Base-by-base conservation (phyloP, 192 early-diverging fungal species). In the Coemansia nantahalensis region DNA sequence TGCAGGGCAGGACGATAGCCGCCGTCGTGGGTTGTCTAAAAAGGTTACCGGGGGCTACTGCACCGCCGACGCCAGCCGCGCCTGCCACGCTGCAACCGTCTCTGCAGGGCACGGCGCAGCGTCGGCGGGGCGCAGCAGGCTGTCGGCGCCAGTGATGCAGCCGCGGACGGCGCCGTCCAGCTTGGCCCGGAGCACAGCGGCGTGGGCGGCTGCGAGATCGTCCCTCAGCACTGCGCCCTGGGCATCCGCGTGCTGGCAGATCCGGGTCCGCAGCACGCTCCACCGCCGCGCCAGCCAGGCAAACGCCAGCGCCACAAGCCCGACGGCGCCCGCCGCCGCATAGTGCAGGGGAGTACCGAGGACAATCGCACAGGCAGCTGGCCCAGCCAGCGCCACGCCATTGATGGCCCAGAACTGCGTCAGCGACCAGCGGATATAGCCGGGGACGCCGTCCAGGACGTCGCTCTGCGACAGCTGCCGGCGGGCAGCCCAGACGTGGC, bases 281-380 rank as follows among this genome's bases (percentile, higher is more conserved):
- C 71, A 75, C 31, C 71, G 71, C 21, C 48, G 40, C 4, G 48
- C 57, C 3, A 67, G 59, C 71, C 64, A 75, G 17, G 55, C 37
- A 37, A 66, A 47, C 6, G 71, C 58, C 43, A 62, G 16, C 15
- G 54, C 5, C 16, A 44, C 48, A 36, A 59, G 33, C 1, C 54
- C 59, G 17, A 51, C 26, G 8, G 47, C 51, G 5, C 64, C 71
- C 6, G 55, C 30, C 16, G 40, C 35, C 8, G 64, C 64, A 18
- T 66, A 55, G 28, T 18, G 40, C 21, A 55, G 13, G 7, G 70
- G 64, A 1, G 17, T 14, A 17, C 39, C 47, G 23, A 53, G 48
- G 22, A 54, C 54, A 1, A 37, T 16, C 10, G 28, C 14, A 33
- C 59, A 38, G 8, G 54, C 31, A 0, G 34, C 33, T 4, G 54